phyloP scores from a whole-genome alignment of 805 yeast species.

The Kodamaea kakaduensis region DNA sequence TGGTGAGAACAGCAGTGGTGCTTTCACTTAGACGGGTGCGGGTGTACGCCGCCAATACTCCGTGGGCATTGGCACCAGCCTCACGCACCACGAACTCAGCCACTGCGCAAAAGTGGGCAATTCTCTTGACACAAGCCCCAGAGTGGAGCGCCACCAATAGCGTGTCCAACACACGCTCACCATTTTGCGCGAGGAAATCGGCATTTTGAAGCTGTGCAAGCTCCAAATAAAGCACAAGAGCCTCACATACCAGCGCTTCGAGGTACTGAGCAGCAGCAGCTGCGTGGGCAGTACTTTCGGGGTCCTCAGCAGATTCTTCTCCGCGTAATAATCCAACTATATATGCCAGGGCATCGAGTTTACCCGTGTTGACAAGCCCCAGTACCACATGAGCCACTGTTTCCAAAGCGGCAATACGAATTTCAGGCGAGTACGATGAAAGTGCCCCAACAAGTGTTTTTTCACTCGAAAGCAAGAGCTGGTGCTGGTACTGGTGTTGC shows the following conservation, averaged over 20 bases:
- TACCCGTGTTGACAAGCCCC: conserved; percentile 38
- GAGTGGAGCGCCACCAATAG: conserved; percentile 31
- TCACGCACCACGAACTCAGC: conserved; percentile 32
- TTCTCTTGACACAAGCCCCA: conserved; percentile 28
- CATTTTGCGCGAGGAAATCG: conserved; percentile 30
- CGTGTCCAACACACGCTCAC: conserved; percentile 25
- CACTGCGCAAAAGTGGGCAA: conserved; percentile 27
- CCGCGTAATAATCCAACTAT: conserved; percentile 32
- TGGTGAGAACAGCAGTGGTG: not conserved
- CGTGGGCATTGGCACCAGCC: conserved; percentile 36
- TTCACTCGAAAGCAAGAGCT: conserved; percentile 27
- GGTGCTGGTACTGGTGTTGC: conserved; percentile 35
- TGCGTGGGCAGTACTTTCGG: conserved; percentile 21
- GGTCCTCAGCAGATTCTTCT: conserved; percentile 25
- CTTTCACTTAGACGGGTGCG: not conserved
- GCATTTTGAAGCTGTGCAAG: conserved; percentile 37
- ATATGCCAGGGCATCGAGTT: conserved; percentile 33
- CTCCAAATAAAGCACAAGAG: conserved; percentile 35
- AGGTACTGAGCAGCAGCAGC: conserved; percentile 19
- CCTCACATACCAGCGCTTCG: conserved; percentile 32
- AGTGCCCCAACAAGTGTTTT: conserved; percentile 28
- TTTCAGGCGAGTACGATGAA: conserved; percentile 29
- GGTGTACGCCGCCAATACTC: conserved; percentile 27
- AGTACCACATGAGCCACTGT: conserved; percentile 30
- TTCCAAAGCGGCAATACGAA: conserved; percentile 36